Evolutionary conservation across 2,329 filamentous ascomycete species (phyloP), one percentile per base, ranked within the genome.

Genomic region (Coleophoma crateriformis): DNA sequence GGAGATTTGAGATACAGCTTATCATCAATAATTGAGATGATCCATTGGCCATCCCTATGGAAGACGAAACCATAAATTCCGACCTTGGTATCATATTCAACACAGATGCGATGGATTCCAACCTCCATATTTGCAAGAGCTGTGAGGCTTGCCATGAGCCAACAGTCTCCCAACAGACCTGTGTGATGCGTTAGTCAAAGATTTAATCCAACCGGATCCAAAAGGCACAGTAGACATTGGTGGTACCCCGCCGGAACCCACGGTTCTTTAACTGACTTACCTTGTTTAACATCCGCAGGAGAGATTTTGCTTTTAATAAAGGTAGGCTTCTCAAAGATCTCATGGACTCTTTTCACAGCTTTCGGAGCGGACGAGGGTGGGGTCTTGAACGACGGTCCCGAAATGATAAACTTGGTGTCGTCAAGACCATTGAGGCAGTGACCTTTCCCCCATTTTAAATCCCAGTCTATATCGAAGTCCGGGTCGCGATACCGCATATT

Each of bases 1-100:
- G 88, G 86, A 2, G 87, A 88, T 52, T 85, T 88, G 15, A 95
- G 78, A 64, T 88, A 95, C 3, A 96, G 76, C 68, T 95, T 95
- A 67, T 96, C 90, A 62, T 96, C 90, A 51, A 96, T 83, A 54
- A 96, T 91, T 50, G 88, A 90, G 59, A 90, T 90, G 50, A 92
- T 87, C 90, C 90, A 96, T 67, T 94, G 88, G 47, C 90, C 90
- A 61, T 95, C 90, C 64, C 89, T 75, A 64, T 87, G 88, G 64
- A 95, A 95, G 45, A 95, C 88, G 61, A 95, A 95, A 1, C 90
- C 90, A 61, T 95, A 95, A 3, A 95, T 90, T 8, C 90, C 89
- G 46, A 94, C 83, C 55, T 78, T 75, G 10, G 78, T 80, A 58
- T 95, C 81, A 40, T 86, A 82, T 42, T 83, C 86, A 32, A 95